Conservation (phyloP, 169 alveolate genomes). For the Plasmodium blacklocki region DNA sequence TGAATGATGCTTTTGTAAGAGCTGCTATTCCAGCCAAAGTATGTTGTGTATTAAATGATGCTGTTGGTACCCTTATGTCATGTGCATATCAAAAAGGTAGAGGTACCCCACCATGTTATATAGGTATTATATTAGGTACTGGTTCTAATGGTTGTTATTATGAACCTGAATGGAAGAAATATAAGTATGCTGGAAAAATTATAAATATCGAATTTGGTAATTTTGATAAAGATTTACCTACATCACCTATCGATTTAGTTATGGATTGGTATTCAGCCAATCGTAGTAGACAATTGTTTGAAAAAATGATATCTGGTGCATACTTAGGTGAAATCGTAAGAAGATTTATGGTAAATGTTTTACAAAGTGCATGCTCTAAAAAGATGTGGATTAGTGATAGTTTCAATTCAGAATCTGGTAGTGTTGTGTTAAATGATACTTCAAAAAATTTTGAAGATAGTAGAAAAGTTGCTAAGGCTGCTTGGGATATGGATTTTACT, state of each 20-base stretch:
- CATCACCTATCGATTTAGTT: constrained; percentile 87
- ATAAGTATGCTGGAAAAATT: constrained; percentile 89
- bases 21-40: constrained; percentile 85
- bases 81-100: constrained; percentile 89
- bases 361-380: constrained; percentile 87
- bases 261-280: constrained; percentile 88
- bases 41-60: constrained; percentile 89
- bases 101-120: constrained; percentile 84
- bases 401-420: constrained; percentile 83
- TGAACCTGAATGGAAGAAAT: constrained; percentile 88
- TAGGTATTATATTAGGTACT: constrained; percentile 92
- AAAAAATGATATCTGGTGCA: constrained; percentile 91
- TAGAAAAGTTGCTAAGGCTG: constrained; percentile 75
- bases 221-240: constrained; percentile 89
- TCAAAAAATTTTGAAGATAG: constrained; percentile 78
- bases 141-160: constrained; percentile 91
- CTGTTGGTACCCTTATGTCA: constrained; percentile 93
- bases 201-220: constrained; percentile 92
- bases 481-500: constrained; percentile 86
- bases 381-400: constrained; percentile 83
- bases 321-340: constrained; percentile 92
- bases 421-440: constrained; percentile 83
- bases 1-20: constrained; percentile 89
- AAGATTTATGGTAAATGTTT: constrained; percentile 81
- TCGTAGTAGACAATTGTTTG: constrained; percentile 89